phyloP scores from a whole-genome alignment of 2,329 filamentous ascomycete species.

The Hirsutella thompsonii region DNA sequence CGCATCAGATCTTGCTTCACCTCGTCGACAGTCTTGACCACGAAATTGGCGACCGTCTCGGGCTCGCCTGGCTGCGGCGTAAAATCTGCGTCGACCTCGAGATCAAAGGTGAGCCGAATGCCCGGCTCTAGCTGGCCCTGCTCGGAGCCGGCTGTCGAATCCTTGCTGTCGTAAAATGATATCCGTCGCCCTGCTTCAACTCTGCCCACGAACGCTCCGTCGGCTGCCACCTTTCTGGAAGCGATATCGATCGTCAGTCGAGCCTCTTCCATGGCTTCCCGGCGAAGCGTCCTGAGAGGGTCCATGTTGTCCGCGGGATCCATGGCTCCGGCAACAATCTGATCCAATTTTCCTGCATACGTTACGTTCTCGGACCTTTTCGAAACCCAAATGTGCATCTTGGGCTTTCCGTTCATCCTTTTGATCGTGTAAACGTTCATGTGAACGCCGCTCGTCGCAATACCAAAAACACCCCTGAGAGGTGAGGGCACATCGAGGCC shows the following conservation, averaged over 20 bases:
- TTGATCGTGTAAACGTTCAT: constrained; percentile 21
- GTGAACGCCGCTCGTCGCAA: constrained; percentile 22
- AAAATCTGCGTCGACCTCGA: constrained; percentile 14
- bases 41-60: constrained; percentile 15
- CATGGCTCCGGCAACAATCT: constrained; percentile 23
- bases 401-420: constrained; percentile 8
- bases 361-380: constrained; percentile 15
- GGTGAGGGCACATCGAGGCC: constrained; percentile 18
- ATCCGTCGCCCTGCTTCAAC: constrained; percentile 13
- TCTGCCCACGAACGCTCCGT: constrained; percentile 9
- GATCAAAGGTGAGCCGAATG: constrained; percentile 23
- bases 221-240: constrained; percentile 8
- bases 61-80: constrained; percentile 13
- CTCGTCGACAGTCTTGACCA: constrained; percentile 14
- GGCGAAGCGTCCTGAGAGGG: constrained; percentile 15
- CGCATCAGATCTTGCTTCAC: constrained; percentile 15
- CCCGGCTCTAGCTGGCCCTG: constrained; percentile 23
- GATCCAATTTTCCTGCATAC: constrained; percentile 22
- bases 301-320: constrained; percentile 14
- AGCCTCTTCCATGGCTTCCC: constrained; percentile 22
- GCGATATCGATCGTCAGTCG: constrained; percentile 13
- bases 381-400: constrained; percentile 20
- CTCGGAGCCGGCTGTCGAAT: constrained; percentile 14
- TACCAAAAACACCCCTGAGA: constrained; percentile 20
- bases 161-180: constrained; percentile 22